phyloP scores from a whole-genome alignment of 1,139 yeast genomes.

The Groenewaldozyma auringiensis region DNA sequence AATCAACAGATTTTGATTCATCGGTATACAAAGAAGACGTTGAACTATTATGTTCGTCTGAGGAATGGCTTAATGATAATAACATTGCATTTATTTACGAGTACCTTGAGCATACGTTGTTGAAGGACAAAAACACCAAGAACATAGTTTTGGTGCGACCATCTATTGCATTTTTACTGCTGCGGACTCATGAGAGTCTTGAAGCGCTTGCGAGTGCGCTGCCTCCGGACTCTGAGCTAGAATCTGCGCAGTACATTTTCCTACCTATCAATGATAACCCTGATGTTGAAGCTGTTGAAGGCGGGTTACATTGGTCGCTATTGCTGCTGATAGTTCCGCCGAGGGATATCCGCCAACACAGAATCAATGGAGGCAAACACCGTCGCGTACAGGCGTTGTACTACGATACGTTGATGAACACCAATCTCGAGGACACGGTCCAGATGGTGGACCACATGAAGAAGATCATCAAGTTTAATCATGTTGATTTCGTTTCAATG shows the following conservation, averaged over 20 bases:
- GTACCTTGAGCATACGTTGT: constrained; percentile 36
- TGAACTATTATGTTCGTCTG: constrained; percentile 24
- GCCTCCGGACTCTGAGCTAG: constrained; percentile 36
- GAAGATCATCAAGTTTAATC: constrained; percentile 4
- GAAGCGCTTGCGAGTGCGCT: constrained; percentile 34
- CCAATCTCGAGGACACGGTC: constrained; percentile 32
- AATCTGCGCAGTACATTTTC: constrained; percentile 38
- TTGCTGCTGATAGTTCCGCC: constrained; percentile 34
- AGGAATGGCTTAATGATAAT: constrained; percentile 71
- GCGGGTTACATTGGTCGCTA: constrained; percentile 54
- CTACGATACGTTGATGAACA: constrained; percentile 41
- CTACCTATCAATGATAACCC: constrained; percentile 48
- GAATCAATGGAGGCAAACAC: neutral
- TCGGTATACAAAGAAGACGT: constrained; percentile 43
- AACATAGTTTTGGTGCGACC: constrained; percentile 34
- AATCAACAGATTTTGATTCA: constrained; percentile 2
- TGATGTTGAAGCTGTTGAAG: constrained; percentile 39
- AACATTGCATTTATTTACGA: constrained; percentile 59
- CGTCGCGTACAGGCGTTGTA: constrained; percentile 34
- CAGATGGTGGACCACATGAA: constrained; percentile 4
- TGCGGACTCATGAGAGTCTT: constrained; percentile 24
- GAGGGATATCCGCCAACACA: neutral
- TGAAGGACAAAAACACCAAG: constrained; percentile 9
- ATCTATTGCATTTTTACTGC: constrained; percentile 35
- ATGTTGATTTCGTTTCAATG: constrained; percentile 24